Base-by-base conservation (phyloP, 306 rosid species). In the Mimosa bimucronata region DNA sequence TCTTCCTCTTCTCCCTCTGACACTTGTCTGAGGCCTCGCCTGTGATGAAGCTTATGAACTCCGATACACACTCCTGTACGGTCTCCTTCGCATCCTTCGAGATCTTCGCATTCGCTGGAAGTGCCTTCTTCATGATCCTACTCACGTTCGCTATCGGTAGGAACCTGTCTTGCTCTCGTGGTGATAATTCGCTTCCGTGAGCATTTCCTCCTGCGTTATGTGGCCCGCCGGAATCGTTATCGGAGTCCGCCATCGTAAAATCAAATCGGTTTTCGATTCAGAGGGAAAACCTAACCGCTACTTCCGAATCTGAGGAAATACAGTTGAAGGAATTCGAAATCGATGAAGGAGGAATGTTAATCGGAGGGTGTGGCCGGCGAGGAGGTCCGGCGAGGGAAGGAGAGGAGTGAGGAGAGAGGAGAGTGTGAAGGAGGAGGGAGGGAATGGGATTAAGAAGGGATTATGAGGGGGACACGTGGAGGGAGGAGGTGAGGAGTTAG, bases 21-120 rank as follows among this genome's bases (percentile, higher is more conserved):
- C 94, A 90, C 90, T 90, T 90, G 66, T 90, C 94, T 9, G 94
- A 90, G 21, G 94, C 94, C 80, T 90, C 94, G 30, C 94, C 91
- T 34, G 94, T 90, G 76, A 90, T 77, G 90, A 90, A 90, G 84
- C 94, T 88, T 53, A 90, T 90, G 84, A 90, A 90, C 87, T 90
- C 94, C 2, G 94, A 90, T 0, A 90, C 91, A 86, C 91, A 90
- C 85, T 90, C 94, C 58, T 90, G 91, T 30, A 90, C 94, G 2
- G 90, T 90, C 77, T 90, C 94, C 81, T 90, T 90, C 19, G 94
- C 91, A 79, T 90, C 94, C 69, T 90, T 90, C 8, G 94, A 90
- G 78, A 90, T 90, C 90, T 90, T 90, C 82, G 94, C 94, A 83
- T 90, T 90, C 50, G 89, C 91, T 37, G 94, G 94, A 6, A 90